Conservation (phyloP, 2,329 filamentous ascomycete genomes). For the Aspergillus quadricinctus region DNA sequence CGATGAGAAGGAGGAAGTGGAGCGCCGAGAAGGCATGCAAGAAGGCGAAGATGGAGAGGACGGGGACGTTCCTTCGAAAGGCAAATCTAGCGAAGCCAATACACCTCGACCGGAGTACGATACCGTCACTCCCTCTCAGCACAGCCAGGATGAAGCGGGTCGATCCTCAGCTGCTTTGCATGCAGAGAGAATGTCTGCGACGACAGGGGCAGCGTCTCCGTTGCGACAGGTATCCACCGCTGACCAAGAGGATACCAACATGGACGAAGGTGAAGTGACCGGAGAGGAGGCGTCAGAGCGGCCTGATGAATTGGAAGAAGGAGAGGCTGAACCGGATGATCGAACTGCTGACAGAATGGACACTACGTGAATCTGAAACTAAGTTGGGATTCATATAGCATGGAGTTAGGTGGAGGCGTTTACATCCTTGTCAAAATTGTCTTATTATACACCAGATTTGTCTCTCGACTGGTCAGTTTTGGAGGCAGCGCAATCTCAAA, state of each 20-base stretch:
- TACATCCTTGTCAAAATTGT: slow-evolving; percentile 6
- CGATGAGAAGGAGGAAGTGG: slow-evolving; percentile 93
- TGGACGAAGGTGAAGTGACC: slow-evolving; percentile 50
- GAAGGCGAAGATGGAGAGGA: slow-evolving; percentile 57
- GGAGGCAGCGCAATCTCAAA: background rate
- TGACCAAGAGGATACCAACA: slow-evolving; percentile 55
- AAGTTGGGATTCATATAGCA: slow-evolving; percentile 19
- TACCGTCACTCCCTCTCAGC: slow-evolving; percentile 31
- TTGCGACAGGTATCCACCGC: slow-evolving; percentile 33
- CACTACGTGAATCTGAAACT: slow-evolving; percentile 39
- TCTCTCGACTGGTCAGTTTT: background rate
- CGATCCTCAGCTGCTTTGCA: slow-evolving; percentile 22
- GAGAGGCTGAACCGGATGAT: slow-evolving; percentile 47
- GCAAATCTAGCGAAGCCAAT: slow-evolving; percentile 44
- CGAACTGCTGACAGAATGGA: slow-evolving; percentile 62
- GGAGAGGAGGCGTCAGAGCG: slow-evolving; percentile 30
- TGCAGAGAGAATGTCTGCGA: slow-evolving; percentile 29
- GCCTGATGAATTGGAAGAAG: slow-evolving; percentile 44
- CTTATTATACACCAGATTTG: slow-evolving; percentile 16
- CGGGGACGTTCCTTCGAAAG: slow-evolving; percentile 47
- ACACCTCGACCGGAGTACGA: slow-evolving; percentile 51
- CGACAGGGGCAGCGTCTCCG: slow-evolving; percentile 32
- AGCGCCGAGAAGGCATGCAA: slow-evolving; percentile 76
- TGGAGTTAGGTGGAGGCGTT: slow-evolving; percentile 27
- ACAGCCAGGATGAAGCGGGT: slow-evolving; percentile 29